Conservation (phyloP, 352 stramenopile genomes). For the Phytopythium vexans region DNA sequence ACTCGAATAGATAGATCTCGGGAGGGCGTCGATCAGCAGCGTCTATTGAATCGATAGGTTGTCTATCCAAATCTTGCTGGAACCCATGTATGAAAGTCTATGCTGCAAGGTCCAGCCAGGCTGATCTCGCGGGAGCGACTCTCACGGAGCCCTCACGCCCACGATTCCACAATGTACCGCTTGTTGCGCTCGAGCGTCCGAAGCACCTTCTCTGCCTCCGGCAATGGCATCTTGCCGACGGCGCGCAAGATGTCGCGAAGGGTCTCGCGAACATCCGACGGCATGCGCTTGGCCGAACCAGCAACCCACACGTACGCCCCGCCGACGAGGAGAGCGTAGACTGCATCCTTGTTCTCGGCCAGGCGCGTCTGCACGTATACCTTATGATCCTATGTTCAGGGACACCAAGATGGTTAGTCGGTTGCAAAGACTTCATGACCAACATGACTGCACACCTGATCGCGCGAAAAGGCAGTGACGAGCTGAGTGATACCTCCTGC, state of each 20-base stretch:
- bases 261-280: slow-evolving; percentile 87
- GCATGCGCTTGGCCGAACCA: slow-evolving; percentile 91
- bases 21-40: no score
- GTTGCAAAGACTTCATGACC: background rate
- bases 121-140: background rate
- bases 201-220: slow-evolving; percentile 69
- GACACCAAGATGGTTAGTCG: background rate
- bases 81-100: no score
- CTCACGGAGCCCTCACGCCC: slow-evolving; percentile 40
- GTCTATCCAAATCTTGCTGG: no score
- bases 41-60: no score
- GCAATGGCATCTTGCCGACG: slow-evolving; percentile 64
- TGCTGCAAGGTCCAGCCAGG: no score
- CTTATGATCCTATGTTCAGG: slow-evolving; percentile 58
- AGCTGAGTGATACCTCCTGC: slow-evolving; percentile 63
- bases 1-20: no score
- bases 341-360: slow-evolving; percentile 68
- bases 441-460: slow-evolving; percentile 43
- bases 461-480: slow-evolving; percentile 89
- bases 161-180: slow-evolving; percentile 85
- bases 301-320: slow-evolving; percentile 80
- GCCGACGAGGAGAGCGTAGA: slow-evolving; percentile 69
- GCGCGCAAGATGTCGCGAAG: slow-evolving; percentile 82
- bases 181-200: slow-evolving; percentile 72
- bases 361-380: slow-evolving; percentile 91